A percentile compares a stretch with the other conserved stretches of the same genome.
These are phyloP conservation scores for Aspergillus udagawae DNA, from an alignment of 2,329 filamentous ascomycete species.

Conservation along the genomic window DNA sequence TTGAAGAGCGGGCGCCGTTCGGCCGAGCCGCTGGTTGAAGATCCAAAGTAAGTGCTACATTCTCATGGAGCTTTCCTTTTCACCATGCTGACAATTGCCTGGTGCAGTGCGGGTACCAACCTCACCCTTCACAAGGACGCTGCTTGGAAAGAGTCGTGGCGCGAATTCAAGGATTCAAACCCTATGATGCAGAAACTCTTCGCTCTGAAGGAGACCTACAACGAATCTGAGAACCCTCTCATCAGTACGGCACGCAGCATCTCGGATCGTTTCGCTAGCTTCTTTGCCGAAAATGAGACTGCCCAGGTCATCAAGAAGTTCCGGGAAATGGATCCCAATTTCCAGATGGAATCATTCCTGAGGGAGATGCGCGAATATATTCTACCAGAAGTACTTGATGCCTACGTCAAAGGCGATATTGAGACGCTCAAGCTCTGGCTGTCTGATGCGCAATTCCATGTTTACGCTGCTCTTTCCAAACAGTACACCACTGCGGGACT, in stretches of 20 bases:
- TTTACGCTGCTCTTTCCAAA: slow-evolving; percentile 94
- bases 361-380: slow-evolving; percentile 97
- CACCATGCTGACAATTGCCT: slow-evolving; percentile 26
- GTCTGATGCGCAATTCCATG: slow-evolving; percentile 90
- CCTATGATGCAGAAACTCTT: slow-evolving; percentile 86
- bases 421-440: slow-evolving; percentile 93
- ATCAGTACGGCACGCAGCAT: slow-evolving; percentile 91
- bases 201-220: slow-evolving; percentile 78
- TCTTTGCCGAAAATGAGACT: slow-evolving; percentile 98
- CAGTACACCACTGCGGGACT: slow-evolving; percentile 92
- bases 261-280: slow-evolving; percentile 85
- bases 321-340: slow-evolving; percentile 88
- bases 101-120: slow-evolving; percentile 78
- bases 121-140: slow-evolving; percentile 95
- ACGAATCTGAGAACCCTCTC: slow-evolving; percentile 95
- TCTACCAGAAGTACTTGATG: slow-evolving; percentile 91
- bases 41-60: slow-evolving; percentile 69
- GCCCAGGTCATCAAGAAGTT: slow-evolving; percentile 98
- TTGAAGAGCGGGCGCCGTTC: slow-evolving; percentile 49
- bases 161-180: slow-evolving; percentile 86
- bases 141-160: slow-evolving; percentile 98
- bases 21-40: slow-evolving; percentile 67
- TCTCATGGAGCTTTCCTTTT: slow-evolving; percentile 6
- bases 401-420: slow-evolving; percentile 93
- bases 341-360: slow-evolving; percentile 92